Conservation (phyloP, 139 green algal genomes). For the Picochlorum costavermella region DNA sequence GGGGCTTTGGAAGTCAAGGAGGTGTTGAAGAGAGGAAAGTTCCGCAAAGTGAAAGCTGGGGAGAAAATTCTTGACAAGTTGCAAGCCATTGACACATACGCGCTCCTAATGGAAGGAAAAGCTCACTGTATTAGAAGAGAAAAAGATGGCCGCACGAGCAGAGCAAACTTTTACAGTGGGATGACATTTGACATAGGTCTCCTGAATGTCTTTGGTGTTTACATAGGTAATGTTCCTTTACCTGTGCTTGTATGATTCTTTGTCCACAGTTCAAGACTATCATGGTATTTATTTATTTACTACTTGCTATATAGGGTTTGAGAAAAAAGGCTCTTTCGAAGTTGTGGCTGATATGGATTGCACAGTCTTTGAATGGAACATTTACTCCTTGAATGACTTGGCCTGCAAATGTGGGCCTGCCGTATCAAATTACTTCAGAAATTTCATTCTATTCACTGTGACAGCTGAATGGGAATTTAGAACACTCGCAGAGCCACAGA, state of each 20-base stretch:
- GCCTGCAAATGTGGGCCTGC: conserved; percentile 14
- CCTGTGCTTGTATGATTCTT: no score
- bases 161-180: conserved; percentile 10
- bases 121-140: conserved; percentile 4
- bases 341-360: conserved; percentile 17
- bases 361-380: conserved; percentile 17
- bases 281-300: no score
- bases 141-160: not conserved
- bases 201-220: conserved; percentile 19
- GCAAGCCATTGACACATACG: not conserved
- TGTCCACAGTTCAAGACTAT: no score
- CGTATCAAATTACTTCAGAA: conserved; percentile 16
- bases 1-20: conserved; percentile 22
- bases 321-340: conserved; percentile 3
- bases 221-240: no score
- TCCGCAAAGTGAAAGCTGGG: conserved; percentile 2
- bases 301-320: conserved; percentile 4
- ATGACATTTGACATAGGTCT: conserved; percentile 11
- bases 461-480: conserved; percentile 3
- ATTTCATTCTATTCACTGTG: conserved; percentile 13
- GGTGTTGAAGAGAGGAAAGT: conserved; percentile 12
- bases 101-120: conserved; percentile 21
- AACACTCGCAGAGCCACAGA: not conserved
- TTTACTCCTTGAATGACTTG: conserved; percentile 14
- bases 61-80: not conserved